A percentile compares a stretch with the other conserved stretches of the same genome.
These are phyloP conservation scores for Syncephalastrum monosporum DNA, from an alignment of 371 early-diverging fungal species.

Conservation along the genomic window DNA sequence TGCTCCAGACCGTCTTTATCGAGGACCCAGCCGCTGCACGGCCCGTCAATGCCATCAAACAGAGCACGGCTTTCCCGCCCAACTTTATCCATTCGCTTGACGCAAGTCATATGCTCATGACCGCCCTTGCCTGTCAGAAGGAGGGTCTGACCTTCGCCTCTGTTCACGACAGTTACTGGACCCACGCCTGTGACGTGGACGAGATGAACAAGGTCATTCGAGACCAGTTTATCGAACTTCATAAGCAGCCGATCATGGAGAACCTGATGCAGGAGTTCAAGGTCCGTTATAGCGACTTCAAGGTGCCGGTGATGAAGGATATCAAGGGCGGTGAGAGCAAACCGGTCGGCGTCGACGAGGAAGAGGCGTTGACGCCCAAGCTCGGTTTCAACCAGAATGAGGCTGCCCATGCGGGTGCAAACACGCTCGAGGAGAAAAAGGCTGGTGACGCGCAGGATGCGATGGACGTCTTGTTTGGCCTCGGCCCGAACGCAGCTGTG, in stretches of 20 bases:
- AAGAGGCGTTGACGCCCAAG: slow-evolving; percentile 3
- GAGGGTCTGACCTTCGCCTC: slow-evolving; percentile 86
- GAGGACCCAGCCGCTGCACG: slow-evolving; percentile 67
- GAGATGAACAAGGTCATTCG: slow-evolving; percentile 83
- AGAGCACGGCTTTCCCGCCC: slow-evolving; percentile 96
- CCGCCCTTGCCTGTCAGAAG: slow-evolving; percentile 84
- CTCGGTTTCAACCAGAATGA: not conserved
- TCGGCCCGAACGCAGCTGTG: slow-evolving; percentile 5
- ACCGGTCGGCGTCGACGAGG: slow-evolving; percentile 13
- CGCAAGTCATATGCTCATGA: slow-evolving; percentile 97
- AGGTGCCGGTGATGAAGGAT: slow-evolving; percentile 58
- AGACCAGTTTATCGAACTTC: slow-evolving; percentile 89
- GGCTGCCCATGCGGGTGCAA: not conserved
- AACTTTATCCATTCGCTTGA: slow-evolving; percentile 98
- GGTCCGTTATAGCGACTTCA: slow-evolving; percentile 76
- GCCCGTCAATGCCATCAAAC: slow-evolving; percentile 90
- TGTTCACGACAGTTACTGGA: slow-evolving; percentile 99
- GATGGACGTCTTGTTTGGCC: slow-evolving; percentile 34
- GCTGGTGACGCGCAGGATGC: slow-evolving; percentile 29
- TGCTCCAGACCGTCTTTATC: slow-evolving; percentile 80
- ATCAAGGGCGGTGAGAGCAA: slow-evolving; percentile 16
- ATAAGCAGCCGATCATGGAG: slow-evolving; percentile 82
- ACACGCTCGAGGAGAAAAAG: slow-evolving; percentile 27
- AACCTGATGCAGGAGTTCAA: slow-evolving; percentile 82
- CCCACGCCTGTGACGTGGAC: slow-evolving; percentile 93